Base-by-base conservation (phyloP, 495 filamentous ascomycete species). In the Aspergillus biplanus region DNA sequence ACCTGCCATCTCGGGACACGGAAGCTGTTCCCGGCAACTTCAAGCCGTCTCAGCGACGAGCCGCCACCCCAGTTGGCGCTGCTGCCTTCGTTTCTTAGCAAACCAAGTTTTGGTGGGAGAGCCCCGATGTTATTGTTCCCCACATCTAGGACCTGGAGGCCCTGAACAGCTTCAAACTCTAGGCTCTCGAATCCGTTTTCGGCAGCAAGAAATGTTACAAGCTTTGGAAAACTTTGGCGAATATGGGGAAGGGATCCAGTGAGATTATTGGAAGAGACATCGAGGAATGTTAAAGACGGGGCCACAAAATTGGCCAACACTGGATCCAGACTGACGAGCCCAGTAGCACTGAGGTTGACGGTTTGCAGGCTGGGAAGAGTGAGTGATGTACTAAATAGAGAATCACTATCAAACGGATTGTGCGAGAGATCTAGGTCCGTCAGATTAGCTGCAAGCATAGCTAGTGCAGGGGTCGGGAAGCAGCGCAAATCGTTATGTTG, bases 1-100 rank as follows among this genome's bases (percentile, higher is more conserved):
- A 96, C 83, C 57, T 90, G 91, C 83, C 88, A 92, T 46, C 90
- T 82, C n/a, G 94, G 94, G 48, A 97, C 93, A 18, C 90, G 77
- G 73, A 97, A 96, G 33, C 81, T 82, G 72, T 96, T 97, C 8
- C 91, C 91, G 21, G 84, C 87, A 16, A 96, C 88, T 50, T 92
- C 85, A 15, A 88, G 75, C 27, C 78, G 77, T 62, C 76, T 78
- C 65, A 89, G 59, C 11, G 74, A 67, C 3, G 73, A 74, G 18
- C 75, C 74, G 47, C 58, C 69, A 18, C 72, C 76, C 73, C 76
- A 77, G 47, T 76, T 77, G 7, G 67, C 64, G 32, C 69, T 73
- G 13, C 70, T 73, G 7, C 84, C 82, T 55, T 84, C 80, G 55
- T 74, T 77, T 46, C 86, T 80, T 16, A 93, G 72, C 37, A 96